phyloP scores from a whole-genome alignment of 2,329 filamentous ascomycete genomes.

The Beauveria asiatica region DNA sequence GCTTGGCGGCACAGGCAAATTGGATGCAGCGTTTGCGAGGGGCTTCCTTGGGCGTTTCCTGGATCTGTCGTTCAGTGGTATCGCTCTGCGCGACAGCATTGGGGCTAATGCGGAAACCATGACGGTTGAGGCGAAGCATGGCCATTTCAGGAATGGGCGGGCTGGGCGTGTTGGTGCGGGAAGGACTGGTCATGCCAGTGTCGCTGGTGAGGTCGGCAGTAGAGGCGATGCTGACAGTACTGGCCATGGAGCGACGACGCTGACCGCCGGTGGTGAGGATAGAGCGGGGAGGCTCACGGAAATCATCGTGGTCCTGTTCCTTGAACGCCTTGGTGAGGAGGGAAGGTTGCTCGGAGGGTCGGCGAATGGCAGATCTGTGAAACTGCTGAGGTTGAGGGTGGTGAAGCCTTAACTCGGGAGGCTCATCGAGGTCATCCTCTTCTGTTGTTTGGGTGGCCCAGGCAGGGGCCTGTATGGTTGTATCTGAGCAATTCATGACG shows the following conservation, averaged over 20 bases:
- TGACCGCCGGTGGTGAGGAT: conserved; percentile 22
- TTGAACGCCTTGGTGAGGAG: conserved; percentile 80
- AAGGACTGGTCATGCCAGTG: conserved; percentile 80
- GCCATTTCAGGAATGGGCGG: conserved; percentile 63
- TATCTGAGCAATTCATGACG: conserved; percentile 28
- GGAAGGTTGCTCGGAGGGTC: conserved; percentile 58
- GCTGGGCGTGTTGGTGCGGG: conserved; percentile 80
- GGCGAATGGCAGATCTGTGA: conserved; percentile 39
- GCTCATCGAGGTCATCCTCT: conserved; percentile 81
- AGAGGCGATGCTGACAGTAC: conserved; percentile 71
- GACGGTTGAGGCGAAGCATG: conserved; percentile 32
- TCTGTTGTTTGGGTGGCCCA: conserved; percentile 36
- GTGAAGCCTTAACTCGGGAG: conserved; percentile 53
- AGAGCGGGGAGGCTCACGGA: conserved; percentile 18
- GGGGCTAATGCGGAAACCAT: conserved; percentile 17
- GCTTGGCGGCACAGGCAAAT: conserved; percentile 73
- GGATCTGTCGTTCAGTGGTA: conserved; percentile 23
- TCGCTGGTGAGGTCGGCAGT: conserved; percentile 93
- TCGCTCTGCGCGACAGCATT: conserved; percentile 20
- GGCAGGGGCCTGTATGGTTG: conserved; percentile 20
- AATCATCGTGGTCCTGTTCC: conserved; percentile 21
- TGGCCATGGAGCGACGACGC: conserved; percentile 60
- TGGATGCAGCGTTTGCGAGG: conserved; percentile 80
- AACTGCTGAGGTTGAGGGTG: conserved; percentile 28
- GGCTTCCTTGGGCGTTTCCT: conserved; percentile 29